A percentile compares a stretch with the other conserved stretches of the same genome.
Evolutionary conservation across 805 yeast species (phyloP).

Genomic region (Cephaloascus fragrans): DNA sequence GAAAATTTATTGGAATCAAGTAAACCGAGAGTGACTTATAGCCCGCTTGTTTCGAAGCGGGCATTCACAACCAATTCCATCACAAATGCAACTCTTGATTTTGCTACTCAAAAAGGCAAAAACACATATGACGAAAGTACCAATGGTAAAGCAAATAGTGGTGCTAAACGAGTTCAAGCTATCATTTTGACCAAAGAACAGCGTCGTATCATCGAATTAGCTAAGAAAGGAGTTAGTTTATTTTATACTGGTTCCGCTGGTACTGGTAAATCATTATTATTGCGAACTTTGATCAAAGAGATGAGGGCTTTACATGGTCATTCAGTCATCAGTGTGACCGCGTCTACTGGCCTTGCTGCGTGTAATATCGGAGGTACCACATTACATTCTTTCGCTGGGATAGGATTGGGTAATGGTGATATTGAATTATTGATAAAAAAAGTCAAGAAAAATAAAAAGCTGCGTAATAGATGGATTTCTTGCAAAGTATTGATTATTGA

Average conservation of each 20-base stretch:
- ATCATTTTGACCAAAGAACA: conserved; percentile 45
- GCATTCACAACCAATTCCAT: background rate
- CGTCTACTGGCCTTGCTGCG: conserved; percentile 81
- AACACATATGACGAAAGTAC: conserved; percentile 1
- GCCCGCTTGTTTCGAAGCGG: too few species aligned
- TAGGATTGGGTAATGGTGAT: conserved; percentile 59
- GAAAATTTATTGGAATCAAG: background rate
- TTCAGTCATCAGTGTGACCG: conserved; percentile 63
- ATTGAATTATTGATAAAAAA: conserved; percentile 36
- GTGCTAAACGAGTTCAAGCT: conserved; percentile 17
- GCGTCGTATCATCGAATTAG: conserved; percentile 53
- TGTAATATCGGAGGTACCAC: conserved; percentile 76
- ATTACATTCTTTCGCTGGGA: conserved; percentile 67
- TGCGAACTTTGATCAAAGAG: conserved; percentile 50
- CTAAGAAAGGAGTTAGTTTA: conserved; percentile 52
- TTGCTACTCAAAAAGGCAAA: background rate
- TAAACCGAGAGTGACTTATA: background rate
- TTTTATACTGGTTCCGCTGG: conserved; percentile 98
- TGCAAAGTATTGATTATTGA: conserved; percentile 59
- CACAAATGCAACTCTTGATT: background rate
- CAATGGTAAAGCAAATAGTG: background rate
- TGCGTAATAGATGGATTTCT: conserved; percentile 42
- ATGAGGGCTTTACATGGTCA: conserved; percentile 33
- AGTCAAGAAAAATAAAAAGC: conserved; percentile 41
- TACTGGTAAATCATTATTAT: conserved; percentile 90